These are phyloP conservation scores for Leishmania lainsoni DNA, from an alignment of 208 protist genomes.

Conservation along the genomic window DNA sequence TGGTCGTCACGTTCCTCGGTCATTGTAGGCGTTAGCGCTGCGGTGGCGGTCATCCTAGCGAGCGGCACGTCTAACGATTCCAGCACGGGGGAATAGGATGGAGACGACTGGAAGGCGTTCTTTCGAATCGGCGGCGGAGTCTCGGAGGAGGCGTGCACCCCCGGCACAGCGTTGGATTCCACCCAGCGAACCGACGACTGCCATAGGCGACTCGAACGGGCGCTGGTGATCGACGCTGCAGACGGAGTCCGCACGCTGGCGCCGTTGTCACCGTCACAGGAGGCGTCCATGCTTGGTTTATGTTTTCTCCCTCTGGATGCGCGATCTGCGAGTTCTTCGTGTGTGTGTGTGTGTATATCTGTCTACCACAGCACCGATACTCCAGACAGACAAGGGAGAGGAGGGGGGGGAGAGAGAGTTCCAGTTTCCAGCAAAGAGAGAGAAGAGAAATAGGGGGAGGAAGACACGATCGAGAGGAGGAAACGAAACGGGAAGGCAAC, in stretches of 20 bases:
- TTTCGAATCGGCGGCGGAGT: neutral
- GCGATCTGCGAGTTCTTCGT: neutral
- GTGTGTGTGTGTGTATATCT: neutral
- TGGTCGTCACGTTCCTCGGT: neutral
- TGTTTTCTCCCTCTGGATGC: neutral
- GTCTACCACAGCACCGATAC: neutral
- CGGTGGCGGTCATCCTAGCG: neutral
- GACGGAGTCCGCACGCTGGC: neutral
- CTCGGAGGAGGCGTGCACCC: conserved; percentile 5
- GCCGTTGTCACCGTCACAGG: neutral
- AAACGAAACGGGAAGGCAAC: neutral
- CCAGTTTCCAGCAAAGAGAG: conserved; percentile 1
- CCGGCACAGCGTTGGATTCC: neutral
- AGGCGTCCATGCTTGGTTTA: neutral
- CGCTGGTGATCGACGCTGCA: too few relatives aligned
- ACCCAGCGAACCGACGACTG: neutral
- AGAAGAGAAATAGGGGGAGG: conserved; percentile 7
- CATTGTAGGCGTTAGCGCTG: neutral
- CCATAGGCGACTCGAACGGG: neutral
- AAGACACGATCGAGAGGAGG: neutral
- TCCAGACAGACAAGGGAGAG: neutral
- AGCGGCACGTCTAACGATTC: conserved; percentile 1
- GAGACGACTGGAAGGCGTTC: neutral
- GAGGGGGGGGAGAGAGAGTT: neutral
- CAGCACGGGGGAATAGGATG: neutral